These are phyloP conservation scores for Osmanthus fragrans DNA, from an alignment of 257 asterid species.

Conservation along the genomic window DNA sequence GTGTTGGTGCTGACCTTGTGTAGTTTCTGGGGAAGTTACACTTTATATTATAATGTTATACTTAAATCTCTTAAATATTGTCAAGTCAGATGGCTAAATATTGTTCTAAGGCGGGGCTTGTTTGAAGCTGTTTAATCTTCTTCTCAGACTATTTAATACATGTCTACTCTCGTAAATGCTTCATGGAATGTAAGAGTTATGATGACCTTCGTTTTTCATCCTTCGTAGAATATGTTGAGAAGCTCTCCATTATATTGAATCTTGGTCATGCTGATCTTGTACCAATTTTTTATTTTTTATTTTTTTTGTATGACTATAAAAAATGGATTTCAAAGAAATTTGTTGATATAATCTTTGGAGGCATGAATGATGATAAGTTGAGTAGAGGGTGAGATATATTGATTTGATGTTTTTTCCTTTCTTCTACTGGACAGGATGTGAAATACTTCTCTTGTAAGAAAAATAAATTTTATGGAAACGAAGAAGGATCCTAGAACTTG, in stretches of 20 bases:
- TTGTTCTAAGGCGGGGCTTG: background rate
- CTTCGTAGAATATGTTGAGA: slow-evolving; percentile 7
- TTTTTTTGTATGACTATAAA: background rate
- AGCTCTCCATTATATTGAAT: slow-evolving; percentile 8
- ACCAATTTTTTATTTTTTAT: background rate
- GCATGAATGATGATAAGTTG: slow-evolving; percentile 1
- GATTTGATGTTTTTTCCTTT: slow-evolving; percentile 13
- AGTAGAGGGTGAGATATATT: slow-evolving; percentile 17
- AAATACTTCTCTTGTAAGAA: background rate
- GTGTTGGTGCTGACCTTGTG: slow-evolving; percentile 58
- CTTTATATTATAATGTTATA: slow-evolving; percentile 6
- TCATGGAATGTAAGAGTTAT: slow-evolving; percentile 16
- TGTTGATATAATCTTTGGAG: slow-evolving; percentile 7
- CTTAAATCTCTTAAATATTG: background rate
- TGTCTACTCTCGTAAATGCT: slow-evolving; percentile 5
- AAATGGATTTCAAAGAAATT: slow-evolving; percentile 17
- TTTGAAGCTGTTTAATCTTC: background rate
- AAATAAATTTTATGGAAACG: background rate
- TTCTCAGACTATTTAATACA: background rate
- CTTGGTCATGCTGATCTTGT: slow-evolving; percentile 15
- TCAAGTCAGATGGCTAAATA: background rate
- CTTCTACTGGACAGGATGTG: background rate
- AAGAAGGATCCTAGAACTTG: background rate
- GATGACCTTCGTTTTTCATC: slow-evolving; percentile 7
- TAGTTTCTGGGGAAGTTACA: slow-evolving; percentile 32